Base-by-base conservation (phyloP, 495 filamentous ascomycete species). In the Oleoguttula mirabilis region DNA sequence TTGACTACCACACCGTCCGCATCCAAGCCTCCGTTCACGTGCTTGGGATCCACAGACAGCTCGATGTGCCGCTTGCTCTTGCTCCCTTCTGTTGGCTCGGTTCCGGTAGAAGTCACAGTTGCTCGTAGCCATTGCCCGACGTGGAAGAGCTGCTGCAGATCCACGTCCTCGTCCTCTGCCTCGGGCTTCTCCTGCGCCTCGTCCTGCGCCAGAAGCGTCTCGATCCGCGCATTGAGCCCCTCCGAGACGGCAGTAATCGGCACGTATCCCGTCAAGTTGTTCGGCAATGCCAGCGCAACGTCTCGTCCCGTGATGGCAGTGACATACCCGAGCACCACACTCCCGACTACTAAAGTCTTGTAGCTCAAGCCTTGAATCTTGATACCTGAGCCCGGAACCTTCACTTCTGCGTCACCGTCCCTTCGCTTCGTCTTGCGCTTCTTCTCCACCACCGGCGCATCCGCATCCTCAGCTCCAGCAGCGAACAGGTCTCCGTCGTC, bases 41-140 rank as follows among this genome's bases (percentile, higher is more conserved):
- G 67, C 49, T 68, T 70, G 4, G 90, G 88, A 31, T 81, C 71
- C 15, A 95, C 61, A 1, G 87, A 82, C 21, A 98, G 68, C 56
- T 88, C 86, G 45, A 96, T 90, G 43, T 74, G 76, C 57, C 76
- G 79, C 57, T 79, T 93, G 25, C 67, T 69, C 62, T 82, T 92
- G 19, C 70, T 32, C 61, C 21, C 52, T 11, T 58, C 46, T 4
- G 62, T 61, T 8, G 74, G 66, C 35, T 87, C 79, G 12, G 70
- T 48, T 1, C 24, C 64, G 4, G 82, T 85, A 15, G 86, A 87
- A 16, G 76, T 71, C 22, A 95, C 84, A 54, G 76, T 84, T 21
- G 83, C 82, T 34, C 90, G 79, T 22, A 98, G 67, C 57, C 88
- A 98, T 59, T 96, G 87, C 17, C 90, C 90, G 30, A 93, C 54